Evolutionary conservation across 306 rosid species (phyloP), one percentile per base, ranked within the genome.

Genomic region (Vicia sativa): DNA sequence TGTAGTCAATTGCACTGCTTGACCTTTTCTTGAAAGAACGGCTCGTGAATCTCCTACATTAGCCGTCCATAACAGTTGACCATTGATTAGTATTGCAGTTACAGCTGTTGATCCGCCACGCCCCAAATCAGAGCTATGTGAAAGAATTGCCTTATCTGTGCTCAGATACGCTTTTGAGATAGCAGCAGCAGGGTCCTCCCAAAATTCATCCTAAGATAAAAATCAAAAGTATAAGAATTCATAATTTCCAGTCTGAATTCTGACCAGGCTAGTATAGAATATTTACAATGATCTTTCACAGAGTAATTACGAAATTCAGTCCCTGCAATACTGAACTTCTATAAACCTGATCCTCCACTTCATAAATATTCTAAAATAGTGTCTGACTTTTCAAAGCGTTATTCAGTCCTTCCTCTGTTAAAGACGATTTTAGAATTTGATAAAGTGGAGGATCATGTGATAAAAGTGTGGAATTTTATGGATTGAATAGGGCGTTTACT

Each of bases 21-120:
- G 90, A 54, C 97, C 92, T 54, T 75, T 81, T 71, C 75, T 86
- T n/a, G 92, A 86, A 65, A 91, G 80, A 79, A 91, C 97, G 9
- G 92, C 96, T 45, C 97, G 81, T 13, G 97, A 88, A 78, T 91
- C 97, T 76, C 97, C 58, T 9, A 52, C 34, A 52, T 52, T 52
- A 52, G 58, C 58, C 11, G 58, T 52, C 58, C 58, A 52, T 57
- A 91, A 71, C 59, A 69, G 75, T 68, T 55, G 86, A 49, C 89
- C 83, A 25, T 91, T 81, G 4, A 91, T 67, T 85, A 91, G 67
- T 73, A 91, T 86, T 19, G 93, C 97, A 67, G 96, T 91, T 46
- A 91, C 97, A 26, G 97, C 97, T 21, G 97, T 88, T 14, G 97
- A 91, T 29, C 97, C 97, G 9, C 97, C 97, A 21, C 79, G 91